phyloP scores from a whole-genome alignment of 495 filamentous ascomycete species.

The Clohesyomyces aquaticus region DNA sequence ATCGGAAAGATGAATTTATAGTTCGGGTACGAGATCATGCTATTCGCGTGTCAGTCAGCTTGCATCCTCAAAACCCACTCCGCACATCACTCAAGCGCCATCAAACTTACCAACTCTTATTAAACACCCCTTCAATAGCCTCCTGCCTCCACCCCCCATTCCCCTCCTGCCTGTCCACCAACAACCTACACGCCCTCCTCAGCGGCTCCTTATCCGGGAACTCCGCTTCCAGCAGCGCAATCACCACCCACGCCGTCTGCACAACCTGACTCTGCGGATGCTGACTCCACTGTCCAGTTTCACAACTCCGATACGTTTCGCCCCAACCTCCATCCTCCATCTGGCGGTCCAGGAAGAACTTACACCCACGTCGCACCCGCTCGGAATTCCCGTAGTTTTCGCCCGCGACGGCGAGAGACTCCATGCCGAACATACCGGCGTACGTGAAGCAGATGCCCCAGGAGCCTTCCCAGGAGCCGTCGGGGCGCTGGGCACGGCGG shows the following conservation, averaged over 20 bases:
- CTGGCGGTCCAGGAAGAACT: constrained; percentile 83
- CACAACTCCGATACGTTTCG: constrained; percentile 83
- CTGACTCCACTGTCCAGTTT: constrained; percentile 64
- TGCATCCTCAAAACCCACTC: constrained; percentile 24
- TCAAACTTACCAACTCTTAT: constrained; percentile 72
- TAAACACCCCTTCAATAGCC: constrained; percentile 96
- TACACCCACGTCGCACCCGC: constrained; percentile 72
- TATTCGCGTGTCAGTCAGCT: constrained; percentile 46
- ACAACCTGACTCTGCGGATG: constrained; percentile 78
- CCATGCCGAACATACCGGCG: constrained; percentile 91
- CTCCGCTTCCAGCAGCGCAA: constrained; percentile 80
- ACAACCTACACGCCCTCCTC: constrained; percentile 72
- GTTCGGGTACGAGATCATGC: constrained; percentile 98
- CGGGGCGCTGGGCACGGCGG: constrained; percentile 72
- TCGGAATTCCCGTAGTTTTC: constrained; percentile 78
- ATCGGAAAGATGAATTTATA: constrained; percentile 98
- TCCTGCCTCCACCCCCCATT: constrained; percentile 97
- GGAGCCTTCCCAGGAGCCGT: constrained; percentile 93
- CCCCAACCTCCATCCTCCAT: constrained; percentile 93
- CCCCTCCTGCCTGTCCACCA: constrained; percentile 80
- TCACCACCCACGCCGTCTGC: constrained; percentile 88
- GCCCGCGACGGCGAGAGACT: constrained; percentile 78
- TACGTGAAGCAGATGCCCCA: constrained; percentile 99
- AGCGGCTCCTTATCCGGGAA: constrained; percentile 78
- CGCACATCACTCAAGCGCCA: constrained; percentile 47